Evolutionary conservation across 495 filamentous ascomycete species (phyloP), one percentile per base, ranked within the genome.

Genomic region (Penicillium verhagenii): DNA sequence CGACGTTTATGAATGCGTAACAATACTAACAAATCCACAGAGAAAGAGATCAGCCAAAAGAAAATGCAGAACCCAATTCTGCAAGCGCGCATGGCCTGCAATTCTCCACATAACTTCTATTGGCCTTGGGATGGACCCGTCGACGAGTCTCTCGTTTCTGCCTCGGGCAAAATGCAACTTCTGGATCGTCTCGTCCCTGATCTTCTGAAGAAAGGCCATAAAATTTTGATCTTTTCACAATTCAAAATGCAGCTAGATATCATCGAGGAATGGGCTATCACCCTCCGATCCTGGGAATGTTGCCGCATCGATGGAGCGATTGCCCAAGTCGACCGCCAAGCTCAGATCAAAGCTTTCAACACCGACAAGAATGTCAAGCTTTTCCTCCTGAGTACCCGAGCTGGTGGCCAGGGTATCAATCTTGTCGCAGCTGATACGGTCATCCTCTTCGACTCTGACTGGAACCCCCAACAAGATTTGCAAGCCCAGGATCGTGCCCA

Each of bases 171-270:
- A 97, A 73, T 97, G 94, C 62, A 94, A 95, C 40, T 97, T 97
- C 67, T 95, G 93, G 47, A 77, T 83, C 21, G 73, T 80, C 50
- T 70, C 78, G 13, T 66, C 28, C 45, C 45, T 18, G 13, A 94
- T 92, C 81, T 29, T 71, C 75, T 24, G 77, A 79, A 60, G 74
- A 75, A 43, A 79, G 83, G 43, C 59, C 87, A 24, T 83, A 84
- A 6, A 80, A 84, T 4, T 2, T 82, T 98, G 45, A 88, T 98
- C 60, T 98, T 98, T 78, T 98, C 92, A 61, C 94, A 98, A 67
- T 94, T 97, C 87, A 97, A 96, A 68, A 93, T 97, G 68, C 97
- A 97, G 95, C 78, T 97, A n/a, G 95, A 97, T 67, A 96, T 97
- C 78, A 94, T 98, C 10, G 13, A 91, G 96, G 65, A 88, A 86